These are phyloP conservation scores for Populus ilicifolia DNA, from an alignment of 345 rosid genomes.

Conservation along the genomic window DNA sequence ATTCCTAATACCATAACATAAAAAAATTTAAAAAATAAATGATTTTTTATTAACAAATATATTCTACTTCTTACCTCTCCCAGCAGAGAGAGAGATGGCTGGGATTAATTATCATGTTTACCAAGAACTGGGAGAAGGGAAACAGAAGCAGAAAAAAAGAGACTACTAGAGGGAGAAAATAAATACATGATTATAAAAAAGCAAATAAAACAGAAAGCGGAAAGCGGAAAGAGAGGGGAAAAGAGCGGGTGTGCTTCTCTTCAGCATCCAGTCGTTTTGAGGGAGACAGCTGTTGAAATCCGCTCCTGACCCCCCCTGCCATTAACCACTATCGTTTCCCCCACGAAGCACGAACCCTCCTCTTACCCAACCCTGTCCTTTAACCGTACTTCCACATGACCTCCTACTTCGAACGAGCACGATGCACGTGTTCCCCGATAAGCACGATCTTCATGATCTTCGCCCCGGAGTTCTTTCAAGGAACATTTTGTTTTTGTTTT, in stretches of 20 bases:
- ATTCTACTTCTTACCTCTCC: too few relatives aligned
- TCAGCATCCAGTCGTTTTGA: conserved; percentile 11
- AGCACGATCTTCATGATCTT: not conserved
- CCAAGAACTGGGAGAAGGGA: not conserved
- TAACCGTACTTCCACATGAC: conserved; percentile 30
- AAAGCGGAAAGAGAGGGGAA: not conserved
- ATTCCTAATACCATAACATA: too few relatives aligned
- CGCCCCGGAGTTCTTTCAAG: too few relatives aligned
- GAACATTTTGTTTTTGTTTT: too few relatives aligned
- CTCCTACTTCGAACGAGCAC: conserved; percentile 1
- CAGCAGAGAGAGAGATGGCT: too few relatives aligned
- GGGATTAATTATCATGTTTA: too few relatives aligned
- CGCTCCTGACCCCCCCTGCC: not conserved
- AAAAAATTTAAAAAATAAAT: too few relatives aligned
- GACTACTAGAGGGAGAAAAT: not conserved
- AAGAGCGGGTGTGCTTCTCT: not conserved
- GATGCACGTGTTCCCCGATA: conserved; percentile 22
- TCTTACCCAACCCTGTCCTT: conserved; percentile 26
- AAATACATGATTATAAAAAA: not conserved
- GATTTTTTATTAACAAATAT: too few relatives aligned
- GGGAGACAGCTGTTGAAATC: conserved; percentile 33
- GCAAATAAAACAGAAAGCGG: not conserved
- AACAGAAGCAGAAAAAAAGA: not conserved
- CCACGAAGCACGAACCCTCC: conserved; percentile 14
- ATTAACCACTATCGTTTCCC: conserved; percentile 22